Base-by-base conservation (phyloP, 192 early-diverging fungal genomes). In the Spizellomyces sp. region DNA sequence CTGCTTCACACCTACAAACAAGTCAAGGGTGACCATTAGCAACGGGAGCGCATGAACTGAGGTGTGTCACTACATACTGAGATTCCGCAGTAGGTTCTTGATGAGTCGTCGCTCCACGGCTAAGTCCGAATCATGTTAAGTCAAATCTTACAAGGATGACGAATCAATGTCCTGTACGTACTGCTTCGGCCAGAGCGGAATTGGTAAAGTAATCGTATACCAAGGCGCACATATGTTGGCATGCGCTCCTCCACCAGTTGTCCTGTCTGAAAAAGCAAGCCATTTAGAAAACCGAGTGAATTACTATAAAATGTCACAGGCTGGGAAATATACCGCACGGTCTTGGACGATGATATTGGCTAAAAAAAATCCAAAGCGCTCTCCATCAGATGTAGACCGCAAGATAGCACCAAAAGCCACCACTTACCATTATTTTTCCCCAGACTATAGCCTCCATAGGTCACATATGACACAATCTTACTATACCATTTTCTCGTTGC, bases 341-440 rank as follows among this genome's bases (percentile, higher is more conserved):
- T 93, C 88, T 73, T 91, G 86, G 4, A 91, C 88, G 57, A 93
- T 87, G 56, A 93, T 93, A 66, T 91, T 92, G 48, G 90, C 27
- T 89, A 77, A 64, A 80, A 64, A 80, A 43, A 36, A 36, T 36
- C 27, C 27, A 36, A 36, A 0, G 27, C 15, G 19, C 52, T 55
- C 52, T 36, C 27, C 27, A 3, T 36, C 3, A 36, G 52, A 55
- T 19, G 64, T 36, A 36, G 27, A 36, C 27, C 1, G 3, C 0
- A 36, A 36, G 27, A 36, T 36, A 14, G n/a, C 59, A 44, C 80
- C 81, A n/a, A 61, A 60, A 15, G 68, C 60, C 6, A 61, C 60
- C 6, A 61, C 62, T 70, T 36, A 36, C 27, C 75, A 71, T 75
- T 88, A 75, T 84, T 80, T 69, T 75, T 87, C 61, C 87, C 87